Base-by-base conservation (phyloP, 2,329 filamentous ascomycete genomes). In the Penicillium sp. region DNA sequence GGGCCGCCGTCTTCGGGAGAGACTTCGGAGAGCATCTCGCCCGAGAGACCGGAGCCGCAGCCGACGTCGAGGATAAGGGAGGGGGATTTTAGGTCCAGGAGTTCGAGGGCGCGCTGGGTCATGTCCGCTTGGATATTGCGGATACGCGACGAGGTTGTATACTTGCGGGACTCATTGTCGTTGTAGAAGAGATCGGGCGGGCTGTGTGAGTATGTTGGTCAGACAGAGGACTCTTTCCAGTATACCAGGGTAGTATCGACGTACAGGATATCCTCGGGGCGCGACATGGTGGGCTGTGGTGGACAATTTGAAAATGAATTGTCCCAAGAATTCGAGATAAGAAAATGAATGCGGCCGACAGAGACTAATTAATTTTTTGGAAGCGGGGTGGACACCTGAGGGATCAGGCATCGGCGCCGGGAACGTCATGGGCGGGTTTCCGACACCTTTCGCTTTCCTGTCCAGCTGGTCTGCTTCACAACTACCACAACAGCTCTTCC, bases 151-250 rank as follows among this genome's bases (percentile, higher is more conserved):
- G 88, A 94, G 4, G 94, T 97, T 9, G 95, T 98, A 82, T 99
- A 99, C 83, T 98, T 98, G 75, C 91, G 89, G 35, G 95, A 94
- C 82, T 97, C 94, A 76, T 84, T 83, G 80, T 98, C 94, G 82
- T 97, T 89, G 84, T 99, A 99, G 82, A 96, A 96, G 73, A 98
- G 89, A 79, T 99, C 95, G 65, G 95, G 94, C 52, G 93, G 91
- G 74, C 92, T 96, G 75, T 50, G 2, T 35, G 22, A 14, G 41
- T 11, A 43, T 56, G 39, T 61, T 60, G 68, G 66, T 73, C 60
- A 75, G 70, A 65, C 56, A 54, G 39, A 58, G 31, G 7, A 36
- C 33, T 50, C 51, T 50, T 49, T 41, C 44, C 55, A 18, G 19
- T 13, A 3, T n/a, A 16, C 10, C 11, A 3, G 35, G 18, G 3